phyloP scores from a whole-genome alignment of 2,329 filamentous ascomycete species.

The Monosporascus sp. region DNA sequence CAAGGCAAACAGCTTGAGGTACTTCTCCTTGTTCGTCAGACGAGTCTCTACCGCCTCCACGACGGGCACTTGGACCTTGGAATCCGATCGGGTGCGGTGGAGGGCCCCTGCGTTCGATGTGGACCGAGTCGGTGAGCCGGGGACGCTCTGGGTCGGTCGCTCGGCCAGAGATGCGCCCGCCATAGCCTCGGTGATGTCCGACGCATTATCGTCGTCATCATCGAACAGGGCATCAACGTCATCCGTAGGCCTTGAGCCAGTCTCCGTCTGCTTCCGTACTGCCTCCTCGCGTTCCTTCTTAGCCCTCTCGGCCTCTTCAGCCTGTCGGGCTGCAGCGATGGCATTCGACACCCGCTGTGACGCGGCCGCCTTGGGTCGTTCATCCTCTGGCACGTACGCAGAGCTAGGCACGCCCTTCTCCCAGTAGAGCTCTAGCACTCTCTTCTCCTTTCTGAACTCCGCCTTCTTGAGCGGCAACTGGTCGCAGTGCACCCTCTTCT shows the following conservation, averaged over 20 bases:
- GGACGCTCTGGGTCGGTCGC: constrained; percentile 91
- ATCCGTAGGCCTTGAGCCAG: constrained; percentile 87
- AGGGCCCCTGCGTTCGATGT: constrained; percentile 63
- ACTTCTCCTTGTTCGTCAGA: constrained; percentile 92
- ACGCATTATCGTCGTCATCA: constrained; percentile 82
- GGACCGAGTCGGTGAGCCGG: constrained; percentile 80
- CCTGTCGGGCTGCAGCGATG: constrained; percentile 70
- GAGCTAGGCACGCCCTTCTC: constrained; percentile 98
- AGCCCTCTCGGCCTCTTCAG: constrained; percentile 74
- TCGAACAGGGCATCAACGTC: constrained; percentile 95
- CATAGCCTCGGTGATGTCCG: constrained; percentile 85
- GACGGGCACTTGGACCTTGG: constrained; percentile 80
- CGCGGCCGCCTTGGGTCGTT: constrained; percentile 78
- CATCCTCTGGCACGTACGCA: constrained; percentile 92
- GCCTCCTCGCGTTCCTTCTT: constrained; percentile 87
- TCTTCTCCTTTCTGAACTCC: constrained; percentile 96
- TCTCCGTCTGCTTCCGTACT: constrained; percentile 89
- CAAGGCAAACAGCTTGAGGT: constrained; percentile 81
- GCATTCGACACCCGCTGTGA: constrained; percentile 72
- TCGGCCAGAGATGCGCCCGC: constrained; percentile 85
- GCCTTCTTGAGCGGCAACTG: constrained; percentile 97
- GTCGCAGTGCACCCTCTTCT: constrained; percentile 98
- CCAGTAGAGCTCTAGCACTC: constrained; percentile 95
- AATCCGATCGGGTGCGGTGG: constrained; percentile 88
- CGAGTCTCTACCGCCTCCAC: constrained; percentile 72